Conservation (phyloP, 805 yeast species). For the Yarrowia deformans region DNA sequence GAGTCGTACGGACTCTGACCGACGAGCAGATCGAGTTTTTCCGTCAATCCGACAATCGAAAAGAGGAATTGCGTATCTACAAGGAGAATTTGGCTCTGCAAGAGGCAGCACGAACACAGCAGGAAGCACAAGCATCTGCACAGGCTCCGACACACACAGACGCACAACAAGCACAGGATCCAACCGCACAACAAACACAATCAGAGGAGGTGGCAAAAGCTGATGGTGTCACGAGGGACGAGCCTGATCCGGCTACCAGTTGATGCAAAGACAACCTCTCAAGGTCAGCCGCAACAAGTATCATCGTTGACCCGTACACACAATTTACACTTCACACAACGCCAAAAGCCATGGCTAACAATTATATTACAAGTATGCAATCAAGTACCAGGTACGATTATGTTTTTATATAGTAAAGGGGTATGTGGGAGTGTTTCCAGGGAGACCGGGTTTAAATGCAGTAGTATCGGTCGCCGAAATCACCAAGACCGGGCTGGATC, state of each 20-base stretch:
- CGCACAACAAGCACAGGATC: slow-evolving; percentile 16
- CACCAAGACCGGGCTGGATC: slow-evolving; percentile 95
- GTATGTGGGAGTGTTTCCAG: slow-evolving; percentile 1
- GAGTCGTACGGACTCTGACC: slow-evolving; percentile 44
- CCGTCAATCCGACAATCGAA: slow-evolving; percentile 42
- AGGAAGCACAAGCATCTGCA: background rate
- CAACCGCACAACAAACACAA: slow-evolving; percentile 7
- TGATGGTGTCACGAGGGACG: background rate
- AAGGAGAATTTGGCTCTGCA: slow-evolving; percentile 1
- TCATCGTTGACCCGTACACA: background rate
- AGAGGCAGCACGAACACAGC: background rate
- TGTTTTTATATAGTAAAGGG: slow-evolving; percentile 26
- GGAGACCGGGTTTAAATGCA: slow-evolving; percentile 62
- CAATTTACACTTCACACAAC: background rate
- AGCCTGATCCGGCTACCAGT: no score
- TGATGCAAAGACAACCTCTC: no score
- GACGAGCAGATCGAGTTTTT: slow-evolving; percentile 45
- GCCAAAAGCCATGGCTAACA: background rate
- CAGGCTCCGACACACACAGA: background rate
- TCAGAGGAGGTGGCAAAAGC: background rate
- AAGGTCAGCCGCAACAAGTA: no score
- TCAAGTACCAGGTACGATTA: slow-evolving; percentile 25
- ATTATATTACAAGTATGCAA: slow-evolving; percentile 5
- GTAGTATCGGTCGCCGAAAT: slow-evolving; percentile 97
- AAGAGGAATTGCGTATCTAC: slow-evolving; percentile 28